phyloP scores from a whole-genome alignment of 176 grass and related monocot genomes.

The Oropetium thomaeum region DNA sequence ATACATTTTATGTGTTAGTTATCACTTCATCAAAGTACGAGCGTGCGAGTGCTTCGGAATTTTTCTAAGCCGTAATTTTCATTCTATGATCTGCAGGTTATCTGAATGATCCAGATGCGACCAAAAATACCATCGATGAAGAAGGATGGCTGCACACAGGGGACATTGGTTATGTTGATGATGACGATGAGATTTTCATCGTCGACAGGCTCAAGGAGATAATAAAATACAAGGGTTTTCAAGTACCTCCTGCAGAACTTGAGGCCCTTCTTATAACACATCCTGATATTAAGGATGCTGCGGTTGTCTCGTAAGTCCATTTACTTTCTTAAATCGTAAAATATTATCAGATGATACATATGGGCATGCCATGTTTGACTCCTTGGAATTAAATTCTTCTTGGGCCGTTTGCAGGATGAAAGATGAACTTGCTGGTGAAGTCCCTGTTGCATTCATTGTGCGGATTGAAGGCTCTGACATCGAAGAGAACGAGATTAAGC shows the following conservation, averaged over 20 bases:
- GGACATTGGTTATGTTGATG: slow-evolving; percentile 82
- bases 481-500: slow-evolving; percentile 82
- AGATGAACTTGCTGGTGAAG: slow-evolving; percentile 77
- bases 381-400: not conserved
- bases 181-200: slow-evolving; percentile 88
- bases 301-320: slow-evolving; percentile 78
- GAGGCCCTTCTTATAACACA: slow-evolving; percentile 87
- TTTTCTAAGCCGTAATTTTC: not conserved
- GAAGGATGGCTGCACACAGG: slow-evolving; percentile 92
- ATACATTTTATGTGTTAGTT: not conserved
- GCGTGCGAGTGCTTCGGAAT: not conserved
- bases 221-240: slow-evolving; percentile 95
- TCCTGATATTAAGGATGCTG: slow-evolving; percentile 73
- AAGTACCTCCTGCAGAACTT: slow-evolving; percentile 88
- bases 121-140: slow-evolving; percentile 83
- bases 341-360: not conserved
- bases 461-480: slow-evolving; percentile 64
- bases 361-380: not conserved
- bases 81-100: slow-evolving; percentile 62
- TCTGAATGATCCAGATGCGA: slow-evolving; percentile 73
- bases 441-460: slow-evolving; percentile 89
- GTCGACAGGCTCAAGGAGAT: slow-evolving; percentile 96
- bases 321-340: not conserved
- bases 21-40: not conserved
- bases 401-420: slow-evolving; percentile 59